Conservation (phyloP, 2,329 filamentous ascomycete genomes). For the Clonostachys byssicola region DNA sequence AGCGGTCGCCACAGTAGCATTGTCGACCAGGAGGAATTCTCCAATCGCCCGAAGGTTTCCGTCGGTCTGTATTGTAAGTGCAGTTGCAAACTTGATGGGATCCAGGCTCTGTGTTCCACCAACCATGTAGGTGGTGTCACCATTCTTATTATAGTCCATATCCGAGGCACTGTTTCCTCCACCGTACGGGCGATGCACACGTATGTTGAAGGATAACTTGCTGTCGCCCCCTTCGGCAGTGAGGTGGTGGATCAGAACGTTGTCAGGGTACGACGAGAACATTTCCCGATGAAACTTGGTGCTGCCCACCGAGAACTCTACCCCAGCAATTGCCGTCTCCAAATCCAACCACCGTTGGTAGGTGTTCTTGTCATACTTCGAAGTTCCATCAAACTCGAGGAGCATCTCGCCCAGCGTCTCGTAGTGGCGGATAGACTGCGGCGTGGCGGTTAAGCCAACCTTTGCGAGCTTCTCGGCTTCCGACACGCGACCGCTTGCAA, state of each 20-base stretch:
- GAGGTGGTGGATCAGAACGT: conserved; percentile 1
- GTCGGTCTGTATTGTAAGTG: not conserved
- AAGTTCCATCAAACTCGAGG: not conserved
- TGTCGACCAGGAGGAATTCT: conserved; percentile 1
- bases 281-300: conserved; percentile 1
- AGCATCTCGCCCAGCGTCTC: conserved; percentile 2
- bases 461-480: not conserved
- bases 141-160: not conserved
- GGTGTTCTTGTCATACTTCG: not conserved
- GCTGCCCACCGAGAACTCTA: not conserved
- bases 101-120: conserved; percentile 1
- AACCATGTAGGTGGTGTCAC: conserved; percentile 1
- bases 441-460: conserved; percentile 1
- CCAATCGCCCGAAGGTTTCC: not conserved
- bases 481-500: not conserved
- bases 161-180: conserved; percentile 1
- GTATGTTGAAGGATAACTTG: conserved; percentile 1
- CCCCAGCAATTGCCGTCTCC: not conserved
- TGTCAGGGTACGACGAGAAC: conserved; percentile 1
- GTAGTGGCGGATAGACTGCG: conserved; percentile 1
- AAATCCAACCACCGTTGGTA: conserved; percentile 1
- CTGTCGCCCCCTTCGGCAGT: not conserved
- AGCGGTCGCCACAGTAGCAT: not conserved
- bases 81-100: conserved; percentile 1
- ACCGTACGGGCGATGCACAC: not conserved